Conservation (phyloP, 495 filamentous ascomycete species). For the Podospora didyma region DNA sequence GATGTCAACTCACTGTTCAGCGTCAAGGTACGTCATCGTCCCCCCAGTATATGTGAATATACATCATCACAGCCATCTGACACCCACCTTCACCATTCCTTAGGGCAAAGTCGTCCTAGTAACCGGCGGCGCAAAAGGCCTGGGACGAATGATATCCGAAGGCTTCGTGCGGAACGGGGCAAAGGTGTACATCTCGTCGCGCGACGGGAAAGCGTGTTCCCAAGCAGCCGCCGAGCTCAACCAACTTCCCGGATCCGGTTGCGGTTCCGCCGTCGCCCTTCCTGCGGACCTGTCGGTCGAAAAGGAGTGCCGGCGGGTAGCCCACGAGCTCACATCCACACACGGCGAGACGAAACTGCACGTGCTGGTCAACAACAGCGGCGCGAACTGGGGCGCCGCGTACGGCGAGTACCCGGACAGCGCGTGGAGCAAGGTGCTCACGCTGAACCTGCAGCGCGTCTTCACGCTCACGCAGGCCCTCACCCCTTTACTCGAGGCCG, state of each 20-base stretch:
- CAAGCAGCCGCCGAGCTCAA: constrained; percentile 26
- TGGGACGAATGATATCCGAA: constrained; percentile 77
- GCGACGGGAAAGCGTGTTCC: constrained; percentile 39
- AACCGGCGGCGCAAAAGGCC: constrained; percentile 51
- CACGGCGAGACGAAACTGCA: constrained; percentile 65
- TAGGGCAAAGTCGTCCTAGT: constrained; percentile 40
- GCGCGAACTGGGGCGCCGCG: constrained; percentile 70
- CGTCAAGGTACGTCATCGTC: constrained; percentile 48
- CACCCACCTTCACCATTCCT: not conserved
- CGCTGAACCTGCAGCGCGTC: constrained; percentile 74
- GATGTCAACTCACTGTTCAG: constrained; percentile 53
- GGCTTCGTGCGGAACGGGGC: constrained; percentile 76
- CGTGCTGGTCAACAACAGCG: constrained; percentile 78
- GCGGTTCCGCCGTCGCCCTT: constrained; percentile 30
- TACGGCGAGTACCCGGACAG: constrained; percentile 67
- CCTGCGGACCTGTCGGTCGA: constrained; percentile 34
- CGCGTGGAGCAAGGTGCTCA: constrained; percentile 72
- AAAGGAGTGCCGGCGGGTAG: constrained; percentile 57
- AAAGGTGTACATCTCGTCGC: constrained; percentile 81
- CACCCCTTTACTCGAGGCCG: constrained; percentile 65
- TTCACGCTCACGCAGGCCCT: constrained; percentile 74
- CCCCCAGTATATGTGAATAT: not conserved
- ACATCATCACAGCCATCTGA: not conserved
- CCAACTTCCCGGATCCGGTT: constrained; percentile 5
- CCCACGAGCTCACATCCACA: constrained; percentile 53